Evolutionary conservation across 1,284 basidiomycete species (phyloP), one percentile per base, ranked within the genome.

Genomic region (Moesziomyces sp.): DNA sequence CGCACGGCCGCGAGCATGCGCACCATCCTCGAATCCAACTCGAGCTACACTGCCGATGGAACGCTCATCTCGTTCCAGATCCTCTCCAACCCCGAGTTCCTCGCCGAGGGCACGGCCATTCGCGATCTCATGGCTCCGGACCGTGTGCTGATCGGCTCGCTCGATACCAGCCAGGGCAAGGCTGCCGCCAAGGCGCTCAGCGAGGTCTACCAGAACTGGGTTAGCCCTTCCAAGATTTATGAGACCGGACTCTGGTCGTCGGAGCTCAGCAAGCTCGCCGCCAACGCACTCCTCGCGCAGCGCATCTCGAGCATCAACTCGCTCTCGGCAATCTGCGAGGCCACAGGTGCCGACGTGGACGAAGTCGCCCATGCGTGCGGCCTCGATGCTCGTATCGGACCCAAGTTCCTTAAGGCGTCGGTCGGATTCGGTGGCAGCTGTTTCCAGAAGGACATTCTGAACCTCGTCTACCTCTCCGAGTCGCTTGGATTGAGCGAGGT

Each of bases 1-100:
- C 91, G 96, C 74, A 99, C 96, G 10, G 96, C 96, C 65, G 93
- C 97, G 85, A 96, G 94, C 26, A 99, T 99, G 96, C 92, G 95
- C 80, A 96, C 93, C 62, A 97, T 99, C 85, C 91, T 99, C 71
- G 95, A 98, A 86, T 93, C 96, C 79, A 99, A 99, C 88, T 95
- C 94, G 40, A 55, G 43, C 58, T 69, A 61, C 46, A 62, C 72
- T 5, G 56, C 61, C 9, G 62, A 66, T 56, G 93, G 91, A 84
- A 90, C 92, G 56, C 91, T 91, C 73, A 92, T 92, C 86, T 90
- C 89, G 67, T 99, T 99, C 85, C 94, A 99, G 85, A 99, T 99
- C 83, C 90, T 99, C 71, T 98, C 96, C 83, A 99, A 99, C 88
- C 97, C 96, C 67, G 95, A 99, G 85, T 99, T 99, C 88, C 88